Percentiles rank a stretch among this genome's conserved stretches.
phyloP scores from a whole-genome alignment of 2,329 filamentous ascomycete genomes.

The Penicillium sp. region DNA sequence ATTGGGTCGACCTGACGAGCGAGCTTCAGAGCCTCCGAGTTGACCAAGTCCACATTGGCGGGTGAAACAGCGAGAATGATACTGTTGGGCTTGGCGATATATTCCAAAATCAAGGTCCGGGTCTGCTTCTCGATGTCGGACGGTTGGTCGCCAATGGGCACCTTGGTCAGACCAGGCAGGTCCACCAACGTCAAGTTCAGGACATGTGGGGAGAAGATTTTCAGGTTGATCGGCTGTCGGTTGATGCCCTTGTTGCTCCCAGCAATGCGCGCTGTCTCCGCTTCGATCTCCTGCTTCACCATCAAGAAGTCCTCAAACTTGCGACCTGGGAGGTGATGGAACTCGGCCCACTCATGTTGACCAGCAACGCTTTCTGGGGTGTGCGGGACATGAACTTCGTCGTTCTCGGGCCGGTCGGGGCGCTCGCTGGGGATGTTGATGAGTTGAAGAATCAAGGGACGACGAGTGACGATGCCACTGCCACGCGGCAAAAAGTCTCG shows the following conservation, averaged over 20 bases:
- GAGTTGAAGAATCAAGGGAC: slow-evolving; percentile 91
- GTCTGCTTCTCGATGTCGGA: slow-evolving; percentile 99
- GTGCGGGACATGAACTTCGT: slow-evolving; percentile 65
- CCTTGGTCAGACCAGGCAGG: slow-evolving; percentile 92
- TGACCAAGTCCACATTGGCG: slow-evolving; percentile 96
- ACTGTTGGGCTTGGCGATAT: slow-evolving; percentile 98
- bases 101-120: slow-evolving; percentile 90
- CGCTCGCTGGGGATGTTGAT: slow-evolving; percentile 83
- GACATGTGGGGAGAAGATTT: slow-evolving; percentile 96
- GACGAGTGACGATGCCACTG: slow-evolving; percentile 90
- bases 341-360: slow-evolving; percentile 81
- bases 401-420: slow-evolving; percentile 61
- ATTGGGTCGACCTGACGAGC: slow-evolving; percentile 94
- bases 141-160: slow-evolving; percentile 95
- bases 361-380: slow-evolving; percentile 66
- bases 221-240: slow-evolving; percentile 92
- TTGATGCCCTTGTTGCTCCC: slow-evolving; percentile 99
- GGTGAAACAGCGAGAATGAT: slow-evolving; percentile 95
- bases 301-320: slow-evolving; percentile 86
- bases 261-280: slow-evolving; percentile 88
- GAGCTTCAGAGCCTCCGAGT: slow-evolving; percentile 94
- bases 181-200: slow-evolving; percentile 95
- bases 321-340: slow-evolving; percentile 86
- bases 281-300: slow-evolving; percentile 94
- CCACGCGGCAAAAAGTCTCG: slow-evolving; percentile 94